Conservation (phyloP, 2,329 filamentous ascomycete species). For the Myriosclerotinia scirpicola region DNA sequence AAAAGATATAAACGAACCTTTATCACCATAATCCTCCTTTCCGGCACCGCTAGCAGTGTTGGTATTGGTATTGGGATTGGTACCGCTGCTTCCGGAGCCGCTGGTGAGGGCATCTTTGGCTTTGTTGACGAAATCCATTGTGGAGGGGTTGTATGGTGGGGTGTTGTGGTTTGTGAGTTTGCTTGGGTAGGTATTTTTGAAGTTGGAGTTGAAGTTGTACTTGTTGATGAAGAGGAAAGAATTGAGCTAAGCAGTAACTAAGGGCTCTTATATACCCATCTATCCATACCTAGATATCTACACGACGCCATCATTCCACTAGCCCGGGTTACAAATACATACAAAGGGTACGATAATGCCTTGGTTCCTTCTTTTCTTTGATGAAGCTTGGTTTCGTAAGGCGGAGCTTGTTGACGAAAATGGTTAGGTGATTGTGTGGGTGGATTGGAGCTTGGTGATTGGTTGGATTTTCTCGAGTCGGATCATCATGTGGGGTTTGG, state of each 20-base stretch:
- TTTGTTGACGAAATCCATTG: slow-evolving; percentile 40
- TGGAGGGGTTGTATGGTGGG: slow-evolving; percentile 5
- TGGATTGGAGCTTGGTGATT: background rate
- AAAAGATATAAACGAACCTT: slow-evolving; percentile 42
- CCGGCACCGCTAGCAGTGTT: slow-evolving; percentile 7
- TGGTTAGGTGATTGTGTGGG: background rate
- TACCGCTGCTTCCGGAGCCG: background rate
- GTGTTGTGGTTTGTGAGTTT: background rate
- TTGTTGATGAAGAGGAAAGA: background rate
- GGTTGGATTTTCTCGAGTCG: background rate
- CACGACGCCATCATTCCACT: background rate
- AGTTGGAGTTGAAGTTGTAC: background rate
- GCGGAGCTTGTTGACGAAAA: slow-evolving; percentile 1
- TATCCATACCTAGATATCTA: too few relatives aligned
- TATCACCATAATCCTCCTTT: slow-evolving; percentile 51
- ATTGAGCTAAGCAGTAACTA: background rate
- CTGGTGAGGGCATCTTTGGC: slow-evolving; percentile 27
- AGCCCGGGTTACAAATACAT: background rate
- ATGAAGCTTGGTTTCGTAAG: background rate
- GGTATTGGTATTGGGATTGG: slow-evolving; percentile 3
- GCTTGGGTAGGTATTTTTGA: background rate
- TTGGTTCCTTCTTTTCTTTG: slow-evolving; percentile 7
- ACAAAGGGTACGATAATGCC: background rate
- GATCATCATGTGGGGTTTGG: background rate
- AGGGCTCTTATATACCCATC: slow-evolving; percentile 7